A percentile compares a stretch with the other conserved stretches of the same genome.
These are phyloP conservation scores for Glycine latifolia DNA, from an alignment of 306 rosid genomes.

Conservation along the genomic window DNA sequence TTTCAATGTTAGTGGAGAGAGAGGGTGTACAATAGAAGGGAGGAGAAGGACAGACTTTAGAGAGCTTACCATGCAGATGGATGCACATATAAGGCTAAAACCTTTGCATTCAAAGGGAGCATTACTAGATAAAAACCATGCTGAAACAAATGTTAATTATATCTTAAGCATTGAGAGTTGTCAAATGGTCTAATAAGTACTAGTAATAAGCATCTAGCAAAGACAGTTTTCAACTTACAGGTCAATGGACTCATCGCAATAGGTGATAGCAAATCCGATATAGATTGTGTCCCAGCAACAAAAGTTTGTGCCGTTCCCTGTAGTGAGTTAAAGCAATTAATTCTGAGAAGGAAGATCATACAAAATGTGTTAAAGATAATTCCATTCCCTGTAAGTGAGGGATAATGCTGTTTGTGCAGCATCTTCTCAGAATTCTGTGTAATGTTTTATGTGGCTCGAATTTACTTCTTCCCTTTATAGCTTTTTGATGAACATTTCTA, in stretches of 20 bases:
- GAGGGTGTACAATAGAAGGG: background rate
- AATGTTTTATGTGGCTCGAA: background rate
- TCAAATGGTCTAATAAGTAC: background rate
- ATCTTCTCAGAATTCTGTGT: background rate
- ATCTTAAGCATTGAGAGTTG: conserved; percentile 13
- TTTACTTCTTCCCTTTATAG: too few species aligned
- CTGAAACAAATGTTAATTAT: conserved; percentile 53
- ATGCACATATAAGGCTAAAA: conserved; percentile 78
- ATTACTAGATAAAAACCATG: conserved; percentile 71
- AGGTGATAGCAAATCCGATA: conserved; percentile 77
- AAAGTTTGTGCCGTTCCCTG: conserved; percentile 87
- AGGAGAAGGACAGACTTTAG: conserved; percentile 7
- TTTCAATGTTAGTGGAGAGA: conserved; percentile 34
- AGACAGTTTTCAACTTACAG: conserved; percentile 58
- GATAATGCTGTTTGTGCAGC: background rate
- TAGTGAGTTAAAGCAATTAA: conserved; percentile 21
- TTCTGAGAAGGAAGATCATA: conserved; percentile 2
- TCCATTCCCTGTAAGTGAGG: background rate
- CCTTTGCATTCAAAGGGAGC: conserved; percentile 96
- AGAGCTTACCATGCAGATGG: conserved; percentile 67
- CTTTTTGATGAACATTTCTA: conserved; percentile 10
- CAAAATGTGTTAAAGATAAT: background rate
- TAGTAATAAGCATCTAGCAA: conserved; percentile 3
- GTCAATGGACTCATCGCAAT: conserved; percentile 85
- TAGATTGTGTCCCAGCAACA: conserved; percentile 78